These are phyloP conservation scores for Lactifluus pinguis DNA, from an alignment of 768 basidiomycete species.

Conservation along the genomic window DNA sequence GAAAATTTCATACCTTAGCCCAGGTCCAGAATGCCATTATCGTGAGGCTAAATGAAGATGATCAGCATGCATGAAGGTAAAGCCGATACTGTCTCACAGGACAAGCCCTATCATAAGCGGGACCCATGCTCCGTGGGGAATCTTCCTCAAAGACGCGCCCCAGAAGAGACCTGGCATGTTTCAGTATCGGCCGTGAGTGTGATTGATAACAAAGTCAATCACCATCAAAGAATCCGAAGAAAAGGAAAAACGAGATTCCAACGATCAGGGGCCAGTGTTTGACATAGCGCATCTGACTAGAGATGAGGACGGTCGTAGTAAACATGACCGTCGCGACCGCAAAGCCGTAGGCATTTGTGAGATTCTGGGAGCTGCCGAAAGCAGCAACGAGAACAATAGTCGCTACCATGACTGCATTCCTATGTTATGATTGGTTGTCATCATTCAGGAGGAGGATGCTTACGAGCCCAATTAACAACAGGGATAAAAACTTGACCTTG, in stretches of 20 bases:
- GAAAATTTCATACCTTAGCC: constrained; percentile 36
- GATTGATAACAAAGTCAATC: background rate
- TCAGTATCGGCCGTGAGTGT: background rate
- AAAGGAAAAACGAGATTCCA: constrained; percentile 37
- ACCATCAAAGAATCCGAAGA: constrained; percentile 60
- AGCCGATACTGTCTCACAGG: constrained; percentile 28
- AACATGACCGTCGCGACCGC: constrained; percentile 61
- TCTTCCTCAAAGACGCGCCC: constrained; percentile 53
- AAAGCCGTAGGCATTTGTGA: constrained; percentile 55
- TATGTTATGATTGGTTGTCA: background rate
- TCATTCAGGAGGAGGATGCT: constrained; percentile 8
- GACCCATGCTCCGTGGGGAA: constrained; percentile 61
- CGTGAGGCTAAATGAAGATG: constrained; percentile 24
- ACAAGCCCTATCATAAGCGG: constrained; percentile 48
- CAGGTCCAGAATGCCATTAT: constrained; percentile 60
- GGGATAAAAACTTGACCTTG: constrained; percentile 65
- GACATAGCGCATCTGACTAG: constrained; percentile 48
- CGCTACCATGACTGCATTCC: constrained; percentile 35
- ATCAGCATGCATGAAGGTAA: background rate
- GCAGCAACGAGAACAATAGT: constrained; percentile 47
- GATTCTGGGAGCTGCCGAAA: constrained; percentile 43
- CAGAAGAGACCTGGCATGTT: constrained; percentile 40
- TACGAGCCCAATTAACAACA: constrained; percentile 46
- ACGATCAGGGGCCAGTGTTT: constrained; percentile 40
- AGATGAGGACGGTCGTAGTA: constrained; percentile 46